Evolutionary conservation across 179 eudicot genomes (phyloP).

Genomic region (Corrigiola litoralis): DNA sequence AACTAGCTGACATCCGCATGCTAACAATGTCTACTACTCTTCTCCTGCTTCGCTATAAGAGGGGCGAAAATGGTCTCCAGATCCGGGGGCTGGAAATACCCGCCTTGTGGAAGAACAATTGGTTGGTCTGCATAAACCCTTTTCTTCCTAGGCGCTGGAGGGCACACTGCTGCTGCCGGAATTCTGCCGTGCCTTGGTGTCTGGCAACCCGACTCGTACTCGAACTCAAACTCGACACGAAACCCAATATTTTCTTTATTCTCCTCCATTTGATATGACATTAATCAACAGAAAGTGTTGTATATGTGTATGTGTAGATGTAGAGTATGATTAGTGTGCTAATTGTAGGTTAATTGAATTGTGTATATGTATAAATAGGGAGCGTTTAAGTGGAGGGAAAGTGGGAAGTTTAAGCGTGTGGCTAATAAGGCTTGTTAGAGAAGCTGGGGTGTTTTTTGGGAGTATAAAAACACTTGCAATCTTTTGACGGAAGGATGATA

Average conservation of each 20-base stretch:
- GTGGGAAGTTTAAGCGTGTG: neutral
- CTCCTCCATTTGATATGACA: conserved; percentile 1
- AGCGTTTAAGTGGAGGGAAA: conserved; percentile 1
- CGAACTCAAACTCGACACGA: conserved; percentile 29
- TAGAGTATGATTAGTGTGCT: neutral
- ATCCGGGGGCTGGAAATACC: conserved; percentile 51
- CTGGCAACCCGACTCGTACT: conserved; percentile 27
- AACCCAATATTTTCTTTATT: conserved; percentile 11
- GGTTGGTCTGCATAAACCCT: conserved; percentile 23
- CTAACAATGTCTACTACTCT: neutral
- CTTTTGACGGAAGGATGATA: conserved; percentile 14
- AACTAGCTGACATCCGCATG: neutral
- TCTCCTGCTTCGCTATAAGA: neutral
- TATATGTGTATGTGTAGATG: neutral
- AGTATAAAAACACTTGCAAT: neutral
- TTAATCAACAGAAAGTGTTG: neutral
- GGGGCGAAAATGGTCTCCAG: conserved; percentile 32
- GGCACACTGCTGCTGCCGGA: conserved; percentile 33
- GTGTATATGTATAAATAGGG: conserved; percentile 17
- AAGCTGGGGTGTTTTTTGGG: neutral
- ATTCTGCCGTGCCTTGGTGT: conserved; percentile 28
- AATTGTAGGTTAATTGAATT: neutral
- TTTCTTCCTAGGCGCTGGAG: conserved; percentile 60
- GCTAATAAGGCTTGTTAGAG: conserved; percentile 16
- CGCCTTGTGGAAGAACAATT: conserved; percentile 33